Evolutionary conservation across 805 yeast species (phyloP).

Genomic region (Kluyveromyces siamensis): DNA sequence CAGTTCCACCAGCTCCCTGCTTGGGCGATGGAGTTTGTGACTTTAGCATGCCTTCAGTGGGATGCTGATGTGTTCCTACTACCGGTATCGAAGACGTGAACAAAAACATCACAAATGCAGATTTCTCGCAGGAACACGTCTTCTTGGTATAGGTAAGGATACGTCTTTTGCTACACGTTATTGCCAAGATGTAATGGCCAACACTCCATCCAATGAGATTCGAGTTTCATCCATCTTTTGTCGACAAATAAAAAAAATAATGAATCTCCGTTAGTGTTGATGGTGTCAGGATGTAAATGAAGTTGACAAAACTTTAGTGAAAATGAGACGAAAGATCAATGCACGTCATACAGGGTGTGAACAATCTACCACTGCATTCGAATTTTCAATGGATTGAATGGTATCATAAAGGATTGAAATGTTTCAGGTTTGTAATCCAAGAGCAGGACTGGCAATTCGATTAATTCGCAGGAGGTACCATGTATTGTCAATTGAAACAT

Average conservation of each 20-base stretch:
- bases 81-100: slow-evolving; percentile 18
- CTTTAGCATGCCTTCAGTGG: slow-evolving; percentile 1
- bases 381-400: too few species aligned
- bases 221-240: not conserved
- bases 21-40: not conserved
- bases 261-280: not conserved
- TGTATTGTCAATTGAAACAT: slow-evolving; percentile 81
- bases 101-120: slow-evolving; percentile 9
- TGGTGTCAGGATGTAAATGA: not conserved
- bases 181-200: not conserved
- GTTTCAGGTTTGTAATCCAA: too few species aligned
- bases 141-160: not conserved
- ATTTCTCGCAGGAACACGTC: not conserved
- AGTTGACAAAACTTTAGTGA: not conserved
- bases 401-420: too few species aligned
- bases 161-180: not conserved
- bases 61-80: slow-evolving; percentile 4
- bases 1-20: slow-evolving; percentile 2
- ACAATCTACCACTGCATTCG: too few species aligned
- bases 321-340: not conserved
- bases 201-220: not conserved
- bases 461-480: slow-evolving; percentile 33
- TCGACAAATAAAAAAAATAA: not conserved
- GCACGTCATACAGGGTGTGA: not conserved
- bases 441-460: not conserved